Evolutionary conservation across 441 rosid species (phyloP), one percentile per base, ranked within the genome.

Genomic region (Erodium moschatum): DNA sequence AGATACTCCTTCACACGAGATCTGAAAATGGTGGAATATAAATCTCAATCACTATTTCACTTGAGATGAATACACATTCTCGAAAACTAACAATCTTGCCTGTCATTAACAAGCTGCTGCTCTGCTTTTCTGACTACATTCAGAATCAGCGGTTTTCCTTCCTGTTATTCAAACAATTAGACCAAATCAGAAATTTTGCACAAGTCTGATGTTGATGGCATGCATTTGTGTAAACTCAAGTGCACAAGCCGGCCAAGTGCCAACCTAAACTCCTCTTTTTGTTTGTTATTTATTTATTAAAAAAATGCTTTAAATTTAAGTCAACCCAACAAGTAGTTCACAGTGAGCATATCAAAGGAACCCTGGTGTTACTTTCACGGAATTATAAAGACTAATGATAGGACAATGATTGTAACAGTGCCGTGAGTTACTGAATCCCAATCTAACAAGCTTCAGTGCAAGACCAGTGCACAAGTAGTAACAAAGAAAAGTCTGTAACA

Each of bases 121-220:
- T 95, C 99, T 31, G 97, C 97, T 78, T 80, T 83, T 76, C 96
- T 89, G 70, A 95, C 99, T 13, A 90, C 97, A 78, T 84, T 85
- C 67, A 95, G 83, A 79, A 95, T 97, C 70, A 91, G 91, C 75
- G 99, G 97, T 46, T 90, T 90, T 46, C 97, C 97, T 83, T 95
- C 99, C 99, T 91, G 78, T 67, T 24, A 69, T 58, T n/a, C 24
- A 18, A 15, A 56, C 18, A 56, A 12, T 16, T 56, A 19, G 19
- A 16, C 18, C 1, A 10, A 19, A 56, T 19, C 62, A 56, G 27
- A 56, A 18, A 16, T 5, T 7, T 5, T 56, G 62, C 6, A 18
- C 16, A 11, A 56, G 10, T 56, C 24, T 5, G 1, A 56, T 8
- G 62, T 10, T 6, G 24, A 19, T 56, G 24, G 27, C 62, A 5